A percentile compares a stretch with the other conserved stretches of the same genome.
These are phyloP conservation scores for Geotrichum histeridarum DNA, from an alignment of 1,139 yeast genomes.

Conservation along the genomic window DNA sequence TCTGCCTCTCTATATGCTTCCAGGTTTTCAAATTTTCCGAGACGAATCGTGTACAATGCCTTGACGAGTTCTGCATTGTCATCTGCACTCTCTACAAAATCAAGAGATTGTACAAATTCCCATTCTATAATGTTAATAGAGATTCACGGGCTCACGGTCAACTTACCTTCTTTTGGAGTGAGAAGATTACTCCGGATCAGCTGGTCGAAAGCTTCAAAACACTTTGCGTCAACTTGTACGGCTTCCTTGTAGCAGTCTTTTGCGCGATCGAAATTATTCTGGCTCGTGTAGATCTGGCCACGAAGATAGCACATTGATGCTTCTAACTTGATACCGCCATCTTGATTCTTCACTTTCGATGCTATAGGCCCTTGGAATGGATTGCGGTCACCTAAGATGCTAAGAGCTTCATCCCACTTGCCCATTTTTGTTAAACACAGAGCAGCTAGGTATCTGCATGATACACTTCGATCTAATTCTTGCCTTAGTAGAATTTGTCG, in stretches of 20 bases:
- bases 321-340: constrained; percentile 44
- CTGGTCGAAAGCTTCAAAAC: constrained; percentile 88
- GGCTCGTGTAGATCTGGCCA: constrained; percentile 78
- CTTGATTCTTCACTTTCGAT: constrained; percentile 16
- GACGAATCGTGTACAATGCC: constrained; percentile 66
- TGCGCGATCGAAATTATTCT: constrained; percentile 80
- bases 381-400: constrained; percentile 75
- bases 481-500: constrained; percentile 50
- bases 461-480: constrained; percentile 48
- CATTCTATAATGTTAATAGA: constrained; percentile 43
- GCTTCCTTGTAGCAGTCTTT: constrained; percentile 88
- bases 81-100: constrained; percentile 58
- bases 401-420: constrained; percentile 84
- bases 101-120: constrained; percentile 63
- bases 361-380: constrained; percentile 46
- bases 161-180: constrained; percentile 64
- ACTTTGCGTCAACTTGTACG: constrained; percentile 77
- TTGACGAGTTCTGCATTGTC: constrained; percentile 76
- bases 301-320: constrained; percentile 83
- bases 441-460: constrained; percentile 80
- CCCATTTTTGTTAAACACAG: constrained; percentile 69
- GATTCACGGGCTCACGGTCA: background rate
- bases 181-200: constrained; percentile 67
- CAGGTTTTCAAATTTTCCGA: constrained; percentile 67
- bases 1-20: constrained; percentile 63